Base-by-base conservation (phyloP, 1,284 basidiomycete genomes). In the Ustilago tritici region DNA sequence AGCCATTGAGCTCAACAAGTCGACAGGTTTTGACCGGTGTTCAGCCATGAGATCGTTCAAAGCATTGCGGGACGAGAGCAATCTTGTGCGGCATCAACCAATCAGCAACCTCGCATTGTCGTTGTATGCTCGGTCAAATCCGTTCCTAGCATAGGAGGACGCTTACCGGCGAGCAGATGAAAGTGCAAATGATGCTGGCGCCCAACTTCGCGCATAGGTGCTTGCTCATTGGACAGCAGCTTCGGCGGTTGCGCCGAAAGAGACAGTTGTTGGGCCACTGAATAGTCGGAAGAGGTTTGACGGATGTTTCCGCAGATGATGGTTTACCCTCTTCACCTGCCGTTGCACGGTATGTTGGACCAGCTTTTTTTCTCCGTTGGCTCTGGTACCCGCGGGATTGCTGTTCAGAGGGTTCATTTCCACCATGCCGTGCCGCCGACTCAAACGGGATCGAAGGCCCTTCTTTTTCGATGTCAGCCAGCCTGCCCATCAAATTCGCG, bases 341-440 rank as follows among this genome's bases (percentile, higher is more conserved):
- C 31, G 49, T 31, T 31, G 31, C 8, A 19, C 43, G 19, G 5
- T 15, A 6, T 46, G 6, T 6, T 50, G 28, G 49, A 32, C 7
- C 12, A 32, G 28, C 12, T 14, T 50, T 9, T 31, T 50, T 2
- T 6, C 43, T 46, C 43, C 43, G 43, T 46, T 19, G 43, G 43
- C 43, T 46, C 43, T 46, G 43, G 43, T 19, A 46, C 14, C 43
- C 10, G 10, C 43, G 43, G 43, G 19, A 46, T 46, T 4, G 43
- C 23, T 23, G 23, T 23, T 23, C 23, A 23, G 23, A 46, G 19
- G 17, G 40, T 10, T 46, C 14, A 19, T 7, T 8, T 52, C 32
- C 28, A 34, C 49, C 49, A 28, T 34, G 32, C 49, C 49, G 49
- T 28, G 49, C 49, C 52, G 52, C 52, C 52, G 52, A 35, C 52